phyloP scores from a whole-genome alignment of 2,329 filamentous ascomycete species.

The Fusarium succisae region DNA sequence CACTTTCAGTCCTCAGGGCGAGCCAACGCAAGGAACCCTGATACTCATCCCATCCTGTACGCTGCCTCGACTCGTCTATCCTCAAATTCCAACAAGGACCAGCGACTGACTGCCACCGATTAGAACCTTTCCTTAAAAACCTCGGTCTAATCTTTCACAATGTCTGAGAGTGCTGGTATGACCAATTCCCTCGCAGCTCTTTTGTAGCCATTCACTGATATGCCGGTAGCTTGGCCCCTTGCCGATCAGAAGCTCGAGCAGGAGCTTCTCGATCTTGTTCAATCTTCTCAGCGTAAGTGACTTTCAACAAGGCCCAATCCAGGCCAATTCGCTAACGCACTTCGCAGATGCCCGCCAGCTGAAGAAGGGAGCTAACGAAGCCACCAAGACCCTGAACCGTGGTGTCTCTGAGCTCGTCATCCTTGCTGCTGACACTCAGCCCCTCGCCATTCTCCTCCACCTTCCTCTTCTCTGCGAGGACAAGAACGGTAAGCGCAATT shows the following conservation, averaged over 20 bases:
- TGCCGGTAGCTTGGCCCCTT: slow-evolving; percentile 69
- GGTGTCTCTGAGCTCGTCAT: slow-evolving; percentile 91
- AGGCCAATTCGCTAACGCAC: not conserved
- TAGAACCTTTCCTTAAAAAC: slow-evolving; percentile 24
- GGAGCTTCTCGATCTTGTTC: slow-evolving; percentile 84
- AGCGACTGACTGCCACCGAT: slow-evolving; percentile 22
- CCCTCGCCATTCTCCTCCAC: slow-evolving; percentile 88
- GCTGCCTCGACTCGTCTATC: not conserved
- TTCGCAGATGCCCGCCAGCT: slow-evolving; percentile 71
- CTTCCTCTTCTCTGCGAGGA: slow-evolving; percentile 89
- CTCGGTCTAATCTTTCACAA: slow-evolving; percentile 26
- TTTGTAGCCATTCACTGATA: slow-evolving; percentile 23
- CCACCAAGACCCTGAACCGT: slow-evolving; percentile 88
- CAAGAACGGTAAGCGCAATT: slow-evolving; percentile 61
- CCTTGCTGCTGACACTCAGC: slow-evolving; percentile 87
- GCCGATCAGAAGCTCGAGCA: slow-evolving; percentile 79
- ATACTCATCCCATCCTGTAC: slow-evolving; percentile 29
- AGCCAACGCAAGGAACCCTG: slow-evolving; percentile 72
- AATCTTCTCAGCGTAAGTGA: slow-evolving; percentile 67
- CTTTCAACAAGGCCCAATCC: not conserved
- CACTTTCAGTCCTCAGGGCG: slow-evolving; percentile 56
- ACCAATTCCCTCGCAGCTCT: not conserved
- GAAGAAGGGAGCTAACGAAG: slow-evolving; percentile 73
- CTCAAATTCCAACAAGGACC: not conserved
- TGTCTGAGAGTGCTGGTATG: slow-evolving; percentile 45